A percentile compares a stretch with the other conserved stretches of the same genome.
Conservation (phyloP, 164 flowering plant genomes). For the Aristolochia fimbriata region DNA sequence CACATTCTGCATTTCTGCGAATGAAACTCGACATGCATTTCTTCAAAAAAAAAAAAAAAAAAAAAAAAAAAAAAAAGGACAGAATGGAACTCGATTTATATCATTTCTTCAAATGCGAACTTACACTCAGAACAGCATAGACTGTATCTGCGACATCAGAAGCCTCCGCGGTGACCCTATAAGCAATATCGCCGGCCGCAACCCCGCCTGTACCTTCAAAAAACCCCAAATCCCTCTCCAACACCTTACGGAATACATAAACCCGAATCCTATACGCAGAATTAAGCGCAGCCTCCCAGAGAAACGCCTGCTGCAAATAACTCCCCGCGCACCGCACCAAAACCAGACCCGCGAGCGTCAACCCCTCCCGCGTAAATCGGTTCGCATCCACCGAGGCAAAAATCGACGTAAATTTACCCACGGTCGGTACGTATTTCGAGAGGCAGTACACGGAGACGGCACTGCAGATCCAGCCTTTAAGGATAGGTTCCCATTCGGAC, state of each 20-base stretch:
- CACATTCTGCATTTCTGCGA: background rate
- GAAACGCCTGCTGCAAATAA: constrained; percentile 73
- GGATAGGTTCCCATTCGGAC: constrained; percentile 45
- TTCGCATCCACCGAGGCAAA: constrained; percentile 13
- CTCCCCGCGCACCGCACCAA: constrained; percentile 32
- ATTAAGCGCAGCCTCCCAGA: constrained; percentile 83
- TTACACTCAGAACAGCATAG: constrained; percentile 66
- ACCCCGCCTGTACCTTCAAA: constrained; percentile 59
- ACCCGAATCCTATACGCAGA: constrained; percentile 43
- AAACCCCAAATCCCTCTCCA: constrained; percentile 67
- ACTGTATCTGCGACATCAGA: constrained; percentile 69
- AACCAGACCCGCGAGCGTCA: constrained; percentile 35
- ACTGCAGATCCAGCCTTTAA: constrained; percentile 85
- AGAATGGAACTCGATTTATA: background rate
- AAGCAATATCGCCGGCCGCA: constrained; percentile 67
- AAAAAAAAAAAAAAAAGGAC: background rate
- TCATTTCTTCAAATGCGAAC: constrained; percentile 6
- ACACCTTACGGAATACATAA: constrained; percentile 51
- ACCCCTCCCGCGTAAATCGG: constrained; percentile 27
- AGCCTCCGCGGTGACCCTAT: constrained; percentile 87
- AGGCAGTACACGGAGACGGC: constrained; percentile 59
- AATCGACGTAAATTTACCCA: constrained; percentile 34
- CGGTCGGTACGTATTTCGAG: constrained; percentile 47
- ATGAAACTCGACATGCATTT: background rate
- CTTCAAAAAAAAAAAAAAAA: too few species aligned